Evolutionary conservation across 345 rosid genomes (phyloP).

Genomic region (Euphorbia lathyris): DNA sequence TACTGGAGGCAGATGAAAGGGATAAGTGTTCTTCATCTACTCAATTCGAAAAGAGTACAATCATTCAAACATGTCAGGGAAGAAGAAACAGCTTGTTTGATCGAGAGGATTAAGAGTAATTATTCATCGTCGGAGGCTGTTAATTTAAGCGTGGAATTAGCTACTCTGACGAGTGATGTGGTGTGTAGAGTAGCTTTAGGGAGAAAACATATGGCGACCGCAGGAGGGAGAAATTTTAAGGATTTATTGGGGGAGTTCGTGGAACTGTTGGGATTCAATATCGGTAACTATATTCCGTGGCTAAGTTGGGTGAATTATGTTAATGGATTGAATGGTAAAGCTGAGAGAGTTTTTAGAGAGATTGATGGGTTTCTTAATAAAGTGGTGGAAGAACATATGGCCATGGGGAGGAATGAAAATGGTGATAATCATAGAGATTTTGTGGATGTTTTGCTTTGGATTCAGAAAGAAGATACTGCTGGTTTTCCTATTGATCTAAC

Average conservation of each 20-base stretch:
- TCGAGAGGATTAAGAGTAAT: constrained; percentile 29
- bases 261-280: constrained; percentile 33
- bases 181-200: constrained; percentile 49
- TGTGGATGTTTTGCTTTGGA: constrained; percentile 30
- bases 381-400: constrained; percentile 21
- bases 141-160: constrained; percentile 37
- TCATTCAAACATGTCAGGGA: constrained; percentile 38
- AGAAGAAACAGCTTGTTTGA: constrained; percentile 39
- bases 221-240: constrained; percentile 28
- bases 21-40: constrained; percentile 41
- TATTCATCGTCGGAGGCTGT: constrained; percentile 17
- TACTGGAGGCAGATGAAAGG: constrained; percentile 71
- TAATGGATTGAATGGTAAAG: constrained; percentile 24
- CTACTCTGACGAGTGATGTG: constrained; percentile 35
- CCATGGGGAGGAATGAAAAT: no score
- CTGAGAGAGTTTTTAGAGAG: constrained; percentile 24
- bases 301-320: constrained; percentile 43
- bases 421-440: constrained; percentile 16
- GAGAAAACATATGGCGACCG: constrained; percentile 41
- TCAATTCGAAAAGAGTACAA: constrained; percentile 48
- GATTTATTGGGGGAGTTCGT: constrained; percentile 22
- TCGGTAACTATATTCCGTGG: constrained; percentile 58
- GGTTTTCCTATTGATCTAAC: constrained; percentile 10
- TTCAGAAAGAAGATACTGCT: constrained; percentile 19
- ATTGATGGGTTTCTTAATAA: constrained; percentile 25